phyloP scores from a whole-genome alignment of 805 yeast species.

The Torulaspora gathmanii region DNA sequence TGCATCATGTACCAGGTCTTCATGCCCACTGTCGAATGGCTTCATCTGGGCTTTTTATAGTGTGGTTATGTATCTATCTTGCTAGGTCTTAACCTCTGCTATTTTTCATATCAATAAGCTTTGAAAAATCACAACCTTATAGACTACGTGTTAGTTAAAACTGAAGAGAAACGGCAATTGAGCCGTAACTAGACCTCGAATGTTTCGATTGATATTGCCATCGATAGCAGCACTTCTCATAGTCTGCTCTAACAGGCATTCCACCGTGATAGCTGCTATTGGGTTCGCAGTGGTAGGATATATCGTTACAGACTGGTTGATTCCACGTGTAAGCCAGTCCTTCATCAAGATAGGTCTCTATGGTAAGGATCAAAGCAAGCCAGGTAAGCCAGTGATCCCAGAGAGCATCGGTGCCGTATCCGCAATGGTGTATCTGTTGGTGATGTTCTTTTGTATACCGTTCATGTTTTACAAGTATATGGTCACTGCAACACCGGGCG shows the following conservation, averaged over 20 bases:
- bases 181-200: neutral
- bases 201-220: constrained; percentile 13
- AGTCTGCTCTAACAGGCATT: constrained; percentile 21
- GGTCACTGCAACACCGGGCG: constrained; percentile 54
- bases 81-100: neutral
- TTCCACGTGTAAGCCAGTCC: constrained; percentile 62
- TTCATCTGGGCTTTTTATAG: constrained; percentile 37
- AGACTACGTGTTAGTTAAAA: neutral
- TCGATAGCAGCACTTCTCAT: constrained; percentile 14
- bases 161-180: neutral
- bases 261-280: constrained; percentile 42
- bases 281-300: constrained; percentile 71
- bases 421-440: constrained; percentile 71
- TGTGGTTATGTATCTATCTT: neutral
- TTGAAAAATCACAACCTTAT: neutral
- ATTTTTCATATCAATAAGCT: neutral
- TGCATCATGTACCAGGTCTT: constrained; percentile 85
- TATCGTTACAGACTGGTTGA: constrained; percentile 50
- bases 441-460: constrained; percentile 83
- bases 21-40: constrained; percentile 86
- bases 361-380: constrained; percentile 80
- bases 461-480: constrained; percentile 75
- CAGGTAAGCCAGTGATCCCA: constrained; percentile 69
- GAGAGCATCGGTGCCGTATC: constrained; percentile 92
- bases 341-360: constrained; percentile 75